Conservation (phyloP, 1,284 basidiomycete genomes). For the Irpex sp. region DNA sequence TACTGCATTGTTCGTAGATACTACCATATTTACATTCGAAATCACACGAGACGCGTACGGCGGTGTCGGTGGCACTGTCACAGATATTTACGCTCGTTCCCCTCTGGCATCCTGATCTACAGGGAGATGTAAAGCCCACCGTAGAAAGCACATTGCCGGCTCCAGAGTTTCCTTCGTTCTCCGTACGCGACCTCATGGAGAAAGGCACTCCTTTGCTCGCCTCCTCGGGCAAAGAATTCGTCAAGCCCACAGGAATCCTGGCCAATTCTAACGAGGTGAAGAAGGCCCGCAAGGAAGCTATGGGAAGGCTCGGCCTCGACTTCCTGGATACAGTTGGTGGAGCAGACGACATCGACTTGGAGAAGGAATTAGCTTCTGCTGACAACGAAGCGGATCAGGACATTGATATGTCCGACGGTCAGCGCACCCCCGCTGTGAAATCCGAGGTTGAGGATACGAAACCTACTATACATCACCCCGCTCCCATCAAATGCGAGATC, state of each 20-base stretch:
- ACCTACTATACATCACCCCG: conserved; percentile 21
- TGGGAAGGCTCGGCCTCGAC: conserved; percentile 78
- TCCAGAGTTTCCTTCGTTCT: conserved; percentile 70
- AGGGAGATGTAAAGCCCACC: conserved; percentile 24
- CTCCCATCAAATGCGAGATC: conserved; percentile 27
- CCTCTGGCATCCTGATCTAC: conserved; percentile 67
- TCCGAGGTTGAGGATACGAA: conserved; percentile 26
- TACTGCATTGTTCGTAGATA: conserved; percentile 46
- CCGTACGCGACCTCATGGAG: conserved; percentile 70
- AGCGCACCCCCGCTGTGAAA: conserved; percentile 25
- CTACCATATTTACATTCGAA: conserved; percentile 87
- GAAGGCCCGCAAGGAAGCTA: conserved; percentile 78
- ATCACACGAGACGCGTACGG: conserved; percentile 82
- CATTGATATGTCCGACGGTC: conserved; percentile 30
- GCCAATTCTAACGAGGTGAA: conserved; percentile 71
- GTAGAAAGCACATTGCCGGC: conserved; percentile 28
- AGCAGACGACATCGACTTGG: conserved; percentile 75
- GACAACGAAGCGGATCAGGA: conserved; percentile 36
- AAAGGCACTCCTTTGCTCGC: conserved; percentile 78
- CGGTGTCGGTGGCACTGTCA: conserved; percentile 82
- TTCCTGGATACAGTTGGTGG: conserved; percentile 70
- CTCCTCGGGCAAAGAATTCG: conserved; percentile 86
- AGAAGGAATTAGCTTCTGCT: conserved; percentile 72
- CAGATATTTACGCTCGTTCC: conserved; percentile 85
- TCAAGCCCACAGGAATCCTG: conserved; percentile 65